These are phyloP conservation scores for Sporodiniella umbellata DNA, from an alignment of 371 early-diverging fungal genomes.

Conservation along the genomic window DNA sequence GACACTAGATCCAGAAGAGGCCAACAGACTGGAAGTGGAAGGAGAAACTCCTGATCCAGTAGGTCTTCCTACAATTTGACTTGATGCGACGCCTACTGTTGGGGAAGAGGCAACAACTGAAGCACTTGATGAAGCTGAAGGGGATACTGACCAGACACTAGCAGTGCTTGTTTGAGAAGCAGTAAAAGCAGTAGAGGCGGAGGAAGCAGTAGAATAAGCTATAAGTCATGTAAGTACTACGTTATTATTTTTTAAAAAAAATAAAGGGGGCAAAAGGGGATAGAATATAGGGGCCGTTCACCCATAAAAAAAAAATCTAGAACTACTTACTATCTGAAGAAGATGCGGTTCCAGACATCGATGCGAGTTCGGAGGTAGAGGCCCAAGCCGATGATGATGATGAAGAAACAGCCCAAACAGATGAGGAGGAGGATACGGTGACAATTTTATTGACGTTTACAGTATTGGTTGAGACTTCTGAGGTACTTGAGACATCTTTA, in stretches of 20 bases:
- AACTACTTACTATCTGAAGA: not conserved
- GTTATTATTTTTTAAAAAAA: not conserved
- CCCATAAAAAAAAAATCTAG: slow-evolving; percentile 1
- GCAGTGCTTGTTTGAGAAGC: slow-evolving; percentile 1
- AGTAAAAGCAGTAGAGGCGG: slow-evolving; percentile 8
- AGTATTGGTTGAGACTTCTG: slow-evolving; percentile 2
- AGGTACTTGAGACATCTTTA: not conserved
- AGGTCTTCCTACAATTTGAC: slow-evolving; percentile 6
- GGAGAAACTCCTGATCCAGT: slow-evolving; percentile 12
- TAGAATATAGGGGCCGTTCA: not conserved
- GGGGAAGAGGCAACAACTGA: not conserved
- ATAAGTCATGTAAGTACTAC: not conserved
- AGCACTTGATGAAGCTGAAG: not conserved
- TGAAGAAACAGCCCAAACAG: not conserved
- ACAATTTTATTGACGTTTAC: not conserved
- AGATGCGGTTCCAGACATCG: not conserved
- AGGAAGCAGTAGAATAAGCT: slow-evolving; percentile 8
- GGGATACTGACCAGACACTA: not conserved
- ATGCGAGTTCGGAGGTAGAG: not conserved
- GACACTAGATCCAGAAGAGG: not conserved
- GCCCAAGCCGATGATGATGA: not conserved
- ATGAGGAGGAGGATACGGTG: not conserved
- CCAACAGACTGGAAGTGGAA: slow-evolving; percentile 1
- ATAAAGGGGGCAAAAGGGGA: not conserved
- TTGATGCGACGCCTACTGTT: not conserved